Conservation (phyloP, 208 protist species). For the Phytomonas francai region DNA sequence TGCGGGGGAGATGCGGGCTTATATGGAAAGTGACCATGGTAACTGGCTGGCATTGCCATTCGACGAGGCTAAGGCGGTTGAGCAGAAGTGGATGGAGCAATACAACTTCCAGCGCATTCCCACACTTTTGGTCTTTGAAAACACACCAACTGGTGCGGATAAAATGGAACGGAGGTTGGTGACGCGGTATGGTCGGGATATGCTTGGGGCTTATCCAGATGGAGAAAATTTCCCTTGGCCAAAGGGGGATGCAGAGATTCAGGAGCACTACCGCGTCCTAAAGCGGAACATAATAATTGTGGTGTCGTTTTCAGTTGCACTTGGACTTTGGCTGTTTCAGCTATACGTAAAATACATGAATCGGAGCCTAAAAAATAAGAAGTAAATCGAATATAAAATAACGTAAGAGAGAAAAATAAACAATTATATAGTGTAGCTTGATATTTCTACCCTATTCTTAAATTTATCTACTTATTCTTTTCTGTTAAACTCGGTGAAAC, state of each 20-base stretch:
- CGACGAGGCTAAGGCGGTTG: slow-evolving; percentile 9
- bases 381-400: neutral
- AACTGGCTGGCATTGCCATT: slow-evolving; percentile 39
- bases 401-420: neutral
- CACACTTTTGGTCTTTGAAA: slow-evolving; percentile 30
- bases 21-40: slow-evolving; percentile 27
- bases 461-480: neutral
- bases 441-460: slow-evolving; percentile 4
- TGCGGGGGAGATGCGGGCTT: slow-evolving; percentile 22
- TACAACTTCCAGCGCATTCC: slow-evolving; percentile 33
- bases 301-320: slow-evolving; percentile 7
- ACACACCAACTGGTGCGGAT: slow-evolving; percentile 12
- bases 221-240: slow-evolving; percentile 38
- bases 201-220: slow-evolving; percentile 26
- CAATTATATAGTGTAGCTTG: slow-evolving; percentile 4
- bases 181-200: slow-evolving; percentile 18
- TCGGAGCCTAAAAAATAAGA: neutral
- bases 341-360: slow-evolving; percentile 5
- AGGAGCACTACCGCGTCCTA: neutral
- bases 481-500: neutral
- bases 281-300: slow-evolving; percentile 2
- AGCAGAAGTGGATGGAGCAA: slow-evolving; percentile 14
- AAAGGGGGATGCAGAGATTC: slow-evolving; percentile 8
- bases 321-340: slow-evolving; percentile 5
- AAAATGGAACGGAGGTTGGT: slow-evolving; percentile 13